Evolutionary conservation across 768 basidiomycete genomes (phyloP).

Genomic region (Leucocoprinus leucothites): DNA sequence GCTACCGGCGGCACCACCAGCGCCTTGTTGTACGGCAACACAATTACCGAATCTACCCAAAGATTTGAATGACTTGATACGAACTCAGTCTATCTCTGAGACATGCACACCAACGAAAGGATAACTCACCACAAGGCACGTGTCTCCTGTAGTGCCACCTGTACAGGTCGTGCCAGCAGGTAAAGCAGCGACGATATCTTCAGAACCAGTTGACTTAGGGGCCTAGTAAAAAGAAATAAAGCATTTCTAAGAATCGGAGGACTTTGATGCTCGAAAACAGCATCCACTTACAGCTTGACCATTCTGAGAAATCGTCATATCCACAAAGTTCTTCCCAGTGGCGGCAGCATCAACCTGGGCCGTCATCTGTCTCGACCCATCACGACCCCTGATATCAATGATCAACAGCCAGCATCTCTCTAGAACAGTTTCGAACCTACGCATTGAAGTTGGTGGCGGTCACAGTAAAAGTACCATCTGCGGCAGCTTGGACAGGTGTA

Average conservation of each 20-base stretch:
- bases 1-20: constrained; percentile 12
- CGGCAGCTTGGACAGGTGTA: constrained; percentile 31
- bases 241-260: not conserved
- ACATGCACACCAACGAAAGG: not conserved
- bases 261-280: not conserved
- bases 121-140: constrained; percentile 44
- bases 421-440: constrained; percentile 25
- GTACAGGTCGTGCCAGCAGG: constrained; percentile 49
- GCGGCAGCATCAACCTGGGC: constrained; percentile 46
- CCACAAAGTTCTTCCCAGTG: constrained; percentile 33
- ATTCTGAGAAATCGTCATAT: constrained; percentile 39
- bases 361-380: constrained; percentile 46
- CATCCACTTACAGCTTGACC: constrained; percentile 40
- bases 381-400: constrained; percentile 23
- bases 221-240: constrained; percentile 23
- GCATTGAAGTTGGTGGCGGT: constrained; percentile 44
- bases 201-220: constrained; percentile 33
- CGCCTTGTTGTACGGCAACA: constrained; percentile 39
- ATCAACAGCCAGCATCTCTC: not conserved
- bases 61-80: constrained; percentile 39
- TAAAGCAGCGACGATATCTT: constrained; percentile 39
- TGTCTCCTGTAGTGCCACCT: constrained; percentile 40
- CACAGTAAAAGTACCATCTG: constrained; percentile 39
- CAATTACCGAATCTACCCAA: constrained; percentile 54
- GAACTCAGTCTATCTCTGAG: not conserved